Evolutionary conservation across 2,329 filamentous ascomycete genomes (phyloP), one percentile per base, ranked within the genome.

Genomic region (Cadophora sp.): DNA sequence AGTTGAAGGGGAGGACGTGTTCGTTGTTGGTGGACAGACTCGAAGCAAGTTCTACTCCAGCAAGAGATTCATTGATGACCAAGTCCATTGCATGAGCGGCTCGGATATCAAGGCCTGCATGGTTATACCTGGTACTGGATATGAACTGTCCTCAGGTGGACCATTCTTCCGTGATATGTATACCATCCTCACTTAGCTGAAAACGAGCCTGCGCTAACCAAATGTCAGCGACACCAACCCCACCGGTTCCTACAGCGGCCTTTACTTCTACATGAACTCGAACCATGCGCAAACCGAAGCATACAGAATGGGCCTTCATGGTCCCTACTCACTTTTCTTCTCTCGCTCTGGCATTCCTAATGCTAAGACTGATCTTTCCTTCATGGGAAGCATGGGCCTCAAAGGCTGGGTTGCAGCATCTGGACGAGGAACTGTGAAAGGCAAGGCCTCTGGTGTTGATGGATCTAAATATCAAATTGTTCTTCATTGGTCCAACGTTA

Each of bases 21-120:
- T 84, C 73, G 67, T 87, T 9, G 86, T 91, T 53, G 78, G 81
- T 69, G 85, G 87, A 24, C 80, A 91, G 75, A 91, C 89, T 0
- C 84, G 89, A 47, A 88, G 85, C 78, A 91, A 91, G 77, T 91
- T 91, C 80, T 91, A 89, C 79, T 89, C 87, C 1, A 88, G 85
- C 66, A 81, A 89, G 69, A 83, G 88, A n/a, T 91, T 90, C 78
- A 91, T 91, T 74, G 89, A 91, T 75, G 88, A 90, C 72, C 80
- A 85, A 53, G 82, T 85, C 30, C 88, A 89, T 75, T 91, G 89
- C 56, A 39, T 89, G 45, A 83, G 83, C 66, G 84, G 84, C 24
- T 81, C 80, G 67, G 72, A 78, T 30, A 82, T 86, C 45, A 85
- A 89, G 70, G 87, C 86, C 13, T 91, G 88, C 77, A 85, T 90